Base-by-base conservation (phyloP, 2,329 filamentous ascomycete genomes). In the Aspergillus terreus region DNA sequence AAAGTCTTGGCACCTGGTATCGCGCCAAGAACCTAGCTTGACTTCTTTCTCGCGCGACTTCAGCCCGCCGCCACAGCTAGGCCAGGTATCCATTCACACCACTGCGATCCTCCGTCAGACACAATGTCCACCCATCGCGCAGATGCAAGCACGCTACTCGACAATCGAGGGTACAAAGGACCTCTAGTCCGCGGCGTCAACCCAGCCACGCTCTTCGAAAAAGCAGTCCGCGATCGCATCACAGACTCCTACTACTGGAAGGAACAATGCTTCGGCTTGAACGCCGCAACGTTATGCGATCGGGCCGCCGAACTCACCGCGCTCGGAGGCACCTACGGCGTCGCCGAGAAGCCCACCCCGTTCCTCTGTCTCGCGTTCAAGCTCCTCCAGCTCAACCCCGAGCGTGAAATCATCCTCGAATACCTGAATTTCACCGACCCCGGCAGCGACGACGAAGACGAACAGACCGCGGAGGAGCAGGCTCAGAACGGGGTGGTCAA, bases 201-300 rank as follows among this genome's bases (percentile, higher is more conserved):
- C 75, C 92, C 92, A 1, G 89, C 91, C n/a, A 92, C 88, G 4
- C 88, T 97, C 54, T 88, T 97, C 81, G 92, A 97, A 72, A 96
- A 95, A 71, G 88, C 91, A 38, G 90, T 96, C 59, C 88, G 89
- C 67, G 94, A 99, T 74, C 91, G 94, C 67, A 96, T 99, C 71
- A 85, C 92, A 61, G 91, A 96, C 67, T 90, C 85, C 48, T 95
- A 96, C 75, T 99, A 96, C 77, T 99, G 91, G 88, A 96, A 96
- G 73, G 94, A 97, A 74, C 92, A 96, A 76, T 96, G 94, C 71
- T 99, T 97, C 73, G 94, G 88, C 40, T 80, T 99, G 58, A 99
- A 97, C 76, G 82, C 82, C 3, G 84, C 84, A 1, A 86, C 83
- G 0, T 71, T 99, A 5, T 87, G 96, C 63, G 90, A 96, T 74